These are phyloP conservation scores for Mayamaea pseudoterrestris DNA, from an alignment of 108 stramenopile species.

Conservation along the genomic window DNA sequence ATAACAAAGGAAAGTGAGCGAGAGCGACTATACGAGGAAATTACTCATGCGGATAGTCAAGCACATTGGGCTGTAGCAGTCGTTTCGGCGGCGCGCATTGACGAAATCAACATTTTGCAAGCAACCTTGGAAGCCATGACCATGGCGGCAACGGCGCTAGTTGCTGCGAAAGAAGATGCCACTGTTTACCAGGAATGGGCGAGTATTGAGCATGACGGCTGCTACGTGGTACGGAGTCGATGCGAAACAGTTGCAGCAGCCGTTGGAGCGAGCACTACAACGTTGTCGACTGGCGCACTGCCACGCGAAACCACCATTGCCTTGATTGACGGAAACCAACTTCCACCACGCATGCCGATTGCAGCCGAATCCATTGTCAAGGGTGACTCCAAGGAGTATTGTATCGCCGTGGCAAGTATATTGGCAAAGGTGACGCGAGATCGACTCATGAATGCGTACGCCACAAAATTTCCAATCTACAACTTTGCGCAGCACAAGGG, in stretches of 20 bases:
- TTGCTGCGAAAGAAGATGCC: background rate
- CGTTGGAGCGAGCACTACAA: conserved; percentile 7
- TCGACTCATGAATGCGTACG: conserved; percentile 85
- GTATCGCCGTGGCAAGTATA: conserved; percentile 92
- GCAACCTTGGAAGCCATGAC: conserved; percentile 88
- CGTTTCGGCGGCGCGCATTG: conserved; percentile 79
- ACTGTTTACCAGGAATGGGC: conserved; percentile 3
- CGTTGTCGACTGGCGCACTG: background rate
- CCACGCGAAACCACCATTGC: conserved; percentile 22
- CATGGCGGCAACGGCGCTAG: conserved; percentile 37
- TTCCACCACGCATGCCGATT: conserved; percentile 71
- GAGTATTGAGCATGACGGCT: conserved; percentile 33
- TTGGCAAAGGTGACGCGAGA: conserved; percentile 96
- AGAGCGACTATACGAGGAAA: conserved; percentile 27
- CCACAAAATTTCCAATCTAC: conserved; percentile 79
- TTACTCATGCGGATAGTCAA: conserved; percentile 36
- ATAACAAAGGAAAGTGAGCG: conserved; percentile 71
- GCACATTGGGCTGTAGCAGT: conserved; percentile 75
- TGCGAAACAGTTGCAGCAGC: too few relatives aligned
- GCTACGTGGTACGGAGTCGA: conserved; percentile 58
- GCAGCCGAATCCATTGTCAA: conserved; percentile 60
- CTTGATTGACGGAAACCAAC: conserved; percentile 80
- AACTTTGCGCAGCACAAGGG: conserved; percentile 87
- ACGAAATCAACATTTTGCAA: conserved; percentile 95
- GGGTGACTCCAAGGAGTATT: conserved; percentile 83